Evolutionary conservation across 108 stramenopile genomes (phyloP).

Genomic region (Stephanodiscus triporus): DNA sequence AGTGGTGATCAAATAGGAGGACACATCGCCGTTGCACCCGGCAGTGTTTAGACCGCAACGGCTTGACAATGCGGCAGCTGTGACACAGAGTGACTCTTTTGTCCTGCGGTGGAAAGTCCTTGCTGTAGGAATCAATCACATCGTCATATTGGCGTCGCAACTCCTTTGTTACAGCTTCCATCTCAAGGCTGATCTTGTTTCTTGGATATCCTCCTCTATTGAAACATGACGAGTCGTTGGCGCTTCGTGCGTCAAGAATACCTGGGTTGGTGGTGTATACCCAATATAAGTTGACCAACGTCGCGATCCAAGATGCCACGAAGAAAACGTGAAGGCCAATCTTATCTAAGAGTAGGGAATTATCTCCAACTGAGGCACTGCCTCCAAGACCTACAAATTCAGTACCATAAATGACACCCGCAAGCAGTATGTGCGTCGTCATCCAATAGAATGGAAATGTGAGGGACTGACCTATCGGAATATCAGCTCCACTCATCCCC

Average conservation of each 20-base stretch:
- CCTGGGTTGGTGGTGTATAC: slow-evolving; percentile 80
- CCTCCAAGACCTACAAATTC: slow-evolving; percentile 51
- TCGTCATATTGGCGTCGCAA: slow-evolving; percentile 76
- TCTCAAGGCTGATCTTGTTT: slow-evolving; percentile 51
- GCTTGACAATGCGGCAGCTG: slow-evolving; percentile 92
- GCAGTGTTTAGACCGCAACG: slow-evolving; percentile 95
- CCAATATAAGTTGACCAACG: slow-evolving; percentile 68
- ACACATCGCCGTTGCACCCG: slow-evolving; percentile 88
- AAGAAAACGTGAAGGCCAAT: slow-evolving; percentile 61
- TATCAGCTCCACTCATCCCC: slow-evolving; percentile 57
- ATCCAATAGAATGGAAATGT: slow-evolving; percentile 83
- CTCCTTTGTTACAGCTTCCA: slow-evolving; percentile 50
- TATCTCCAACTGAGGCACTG: slow-evolving; percentile 18
- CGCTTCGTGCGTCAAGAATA: slow-evolving; percentile 45
- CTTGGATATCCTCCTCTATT: slow-evolving; percentile 32
- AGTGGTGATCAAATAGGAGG: slow-evolving; percentile 97
- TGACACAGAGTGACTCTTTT: slow-evolving; percentile 83
- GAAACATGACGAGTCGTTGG: slow-evolving; percentile 25
- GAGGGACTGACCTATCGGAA: slow-evolving; percentile 65
- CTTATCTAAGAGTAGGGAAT: slow-evolving; percentile 68
- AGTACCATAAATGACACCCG: slow-evolving; percentile 50
- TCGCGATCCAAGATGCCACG: slow-evolving; percentile 45
- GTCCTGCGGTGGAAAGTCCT: slow-evolving; percentile 49
- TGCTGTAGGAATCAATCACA: slow-evolving; percentile 72
- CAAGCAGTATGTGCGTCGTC: slow-evolving; percentile 49